A percentile compares a stretch with the other conserved stretches of the same genome.
Evolutionary conservation across 2,329 filamentous ascomycete genomes (phyloP).

Genomic region (Sarocladium brachiariae): DNA sequence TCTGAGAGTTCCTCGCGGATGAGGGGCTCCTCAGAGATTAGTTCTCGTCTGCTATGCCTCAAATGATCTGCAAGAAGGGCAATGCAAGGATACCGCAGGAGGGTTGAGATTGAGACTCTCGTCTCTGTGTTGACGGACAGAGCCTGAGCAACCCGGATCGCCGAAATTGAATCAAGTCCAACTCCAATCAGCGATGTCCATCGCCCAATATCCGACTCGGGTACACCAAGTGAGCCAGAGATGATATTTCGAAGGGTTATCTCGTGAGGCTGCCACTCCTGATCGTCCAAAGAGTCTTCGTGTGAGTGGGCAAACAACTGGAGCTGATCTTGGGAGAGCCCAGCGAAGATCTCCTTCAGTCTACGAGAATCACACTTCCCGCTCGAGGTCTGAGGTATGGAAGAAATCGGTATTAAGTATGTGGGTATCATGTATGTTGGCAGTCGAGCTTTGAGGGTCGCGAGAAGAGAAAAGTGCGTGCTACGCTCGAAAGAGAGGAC

Average conservation of each 20-base stretch:
- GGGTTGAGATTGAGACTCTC: conserved; percentile 57
- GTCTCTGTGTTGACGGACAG: conserved; percentile 40
- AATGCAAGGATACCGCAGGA: conserved; percentile 65
- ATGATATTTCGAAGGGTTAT: conserved; percentile 47
- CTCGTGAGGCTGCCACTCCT: conserved; percentile 50
- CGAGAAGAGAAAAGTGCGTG: conserved; percentile 42
- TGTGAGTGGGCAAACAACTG: conserved; percentile 16
- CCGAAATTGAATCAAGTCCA: conserved; percentile 77
- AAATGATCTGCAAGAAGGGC: conserved; percentile 44
- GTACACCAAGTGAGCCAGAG: conserved; percentile 39
- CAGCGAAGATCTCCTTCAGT: conserved; percentile 42
- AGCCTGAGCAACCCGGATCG: conserved; percentile 59
- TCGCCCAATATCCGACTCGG: conserved; percentile 42
- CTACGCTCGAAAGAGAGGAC: conserved; percentile 29
- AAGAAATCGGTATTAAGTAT: conserved; percentile 61
- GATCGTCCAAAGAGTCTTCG: conserved; percentile 23
- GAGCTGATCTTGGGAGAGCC: conserved; percentile 39
- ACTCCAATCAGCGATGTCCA: conserved; percentile 71
- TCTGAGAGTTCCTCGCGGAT: conserved; percentile 22
- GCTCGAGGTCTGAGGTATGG: conserved; percentile 64
- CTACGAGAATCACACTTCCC: conserved; percentile 63
- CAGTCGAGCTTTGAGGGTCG: conserved; percentile 46
- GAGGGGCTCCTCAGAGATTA: conserved; percentile 10
- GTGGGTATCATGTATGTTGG: conserved; percentile 76
- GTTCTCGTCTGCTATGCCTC: not conserved